Base-by-base conservation (phyloP, 208 protist genomes). In the Leishmania turanica region DNA sequence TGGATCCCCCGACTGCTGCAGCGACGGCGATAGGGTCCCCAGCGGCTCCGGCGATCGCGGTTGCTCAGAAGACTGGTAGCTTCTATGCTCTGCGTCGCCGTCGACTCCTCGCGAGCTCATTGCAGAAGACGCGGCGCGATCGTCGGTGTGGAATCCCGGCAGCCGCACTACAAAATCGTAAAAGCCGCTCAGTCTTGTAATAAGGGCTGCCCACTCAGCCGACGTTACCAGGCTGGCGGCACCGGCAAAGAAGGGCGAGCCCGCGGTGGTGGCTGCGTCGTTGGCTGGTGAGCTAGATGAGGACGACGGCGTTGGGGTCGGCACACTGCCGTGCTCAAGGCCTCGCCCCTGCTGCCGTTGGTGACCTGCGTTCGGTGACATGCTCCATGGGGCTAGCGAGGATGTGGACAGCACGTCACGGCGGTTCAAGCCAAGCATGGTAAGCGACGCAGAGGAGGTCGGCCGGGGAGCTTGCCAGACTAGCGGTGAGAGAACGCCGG, bases 121-220 rank as follows among this genome's bases (percentile, higher is more conserved):
- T 45, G 72, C 31, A n/a, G 34, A 27, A 42, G 56, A 37, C 60
- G 54, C 37, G 11, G 42, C 13, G 53, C 40, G n/a, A 56, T 56
- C 66, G 19, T 42, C 68, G 24, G 37, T 73, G 49, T 17, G 2
- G 77, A 58, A 54, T 27, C 47, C 19, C 11, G 56, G 45, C 2
- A 85, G 54, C 9, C 78, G 76, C 49, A 65, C 37, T 53, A 74
- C 71, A 37, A 85, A 81, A 27, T 81, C 77, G 42, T 75, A 72
- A 45, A 85, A 85, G 19, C 45, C 75, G 68, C 72, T 71, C 27
- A 84, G 54, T 21, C 71, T 66, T n/a, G 42, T 42, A 34, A 45
- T 47, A 11, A 85, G 53, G 42, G 60, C 76, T 1, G 42, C 49
- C 27, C 68, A 62, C 62, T 78, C 51, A 9, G 56, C 17, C 76